Evolutionary conservation across 2,329 filamentous ascomycete genomes (phyloP), one percentile per base, ranked within the genome.

Genomic region (Colletotrichum melonis): DNA sequence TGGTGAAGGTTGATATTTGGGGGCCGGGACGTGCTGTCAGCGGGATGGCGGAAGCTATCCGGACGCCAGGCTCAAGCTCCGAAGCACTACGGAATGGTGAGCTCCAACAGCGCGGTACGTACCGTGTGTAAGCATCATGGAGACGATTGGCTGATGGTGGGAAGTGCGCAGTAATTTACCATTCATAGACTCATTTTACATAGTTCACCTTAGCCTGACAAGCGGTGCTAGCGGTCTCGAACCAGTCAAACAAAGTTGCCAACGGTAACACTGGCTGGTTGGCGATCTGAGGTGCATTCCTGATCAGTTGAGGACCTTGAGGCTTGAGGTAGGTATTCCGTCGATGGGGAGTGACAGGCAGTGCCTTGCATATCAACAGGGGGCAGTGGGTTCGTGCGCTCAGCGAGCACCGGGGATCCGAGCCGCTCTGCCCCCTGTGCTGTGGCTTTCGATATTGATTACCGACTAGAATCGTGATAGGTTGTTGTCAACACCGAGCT

Each of bases 281-380:
- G 38, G 52, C n/a, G 19, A 56, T 30, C 9, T 26, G 16, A 12
- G 32, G 16, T 28, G 38, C 67, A 58, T 63, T 57, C 62, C 54
- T 65, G 56, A 52, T 59, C 19, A 24, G 28, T 59, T 54, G 52
- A 42, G 49, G 66, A 63, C 54, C 58, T 64, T 59, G 54, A 64
- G 66, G 32, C 32, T 35, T 35, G 32, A 35, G 32, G 42, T 59
- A 32, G 32, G 42, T 59, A 24, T 30, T 30, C 24, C 60, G 19
- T 54, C 26, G 60, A 24, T 38, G 32, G 38, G 22, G 42, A 12
- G 12, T 35, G 24, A 52, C 38, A 68, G 24, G 19, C 12, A 69
- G 66, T 69, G 49, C 69, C 66, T 64, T 72, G 69, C 69, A 72
- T 60, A 54, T 38, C 4, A 42, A 64, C 69, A 72, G 59, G 59